A percentile compares a stretch with the other conserved stretches of the same genome.
Evolutionary conservation across 179 eudicot species (phyloP).

Genomic region (Carnegiea gigantea): DNA sequence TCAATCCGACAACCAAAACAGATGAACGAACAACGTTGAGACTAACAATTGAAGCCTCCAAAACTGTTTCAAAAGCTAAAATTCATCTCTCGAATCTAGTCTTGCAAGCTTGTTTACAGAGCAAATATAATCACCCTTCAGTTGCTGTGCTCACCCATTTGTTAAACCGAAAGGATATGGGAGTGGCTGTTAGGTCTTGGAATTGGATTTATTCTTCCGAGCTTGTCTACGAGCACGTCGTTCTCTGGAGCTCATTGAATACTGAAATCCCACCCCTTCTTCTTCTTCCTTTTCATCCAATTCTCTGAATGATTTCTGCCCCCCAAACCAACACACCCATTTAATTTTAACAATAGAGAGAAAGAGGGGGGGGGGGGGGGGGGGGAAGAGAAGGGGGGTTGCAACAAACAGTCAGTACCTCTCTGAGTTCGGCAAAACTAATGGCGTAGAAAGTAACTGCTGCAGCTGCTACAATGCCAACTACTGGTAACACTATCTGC

Average conservation of each 20-base stretch:
- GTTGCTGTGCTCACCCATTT: too few relatives aligned
- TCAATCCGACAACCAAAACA: too few relatives aligned
- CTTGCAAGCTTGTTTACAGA: too few relatives aligned
- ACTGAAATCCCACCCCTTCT: slow-evolving; percentile 30
- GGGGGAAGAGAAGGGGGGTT: neutral
- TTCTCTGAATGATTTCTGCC: slow-evolving; percentile 48
- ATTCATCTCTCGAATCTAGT: too few relatives aligned
- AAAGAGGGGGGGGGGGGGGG: neutral
- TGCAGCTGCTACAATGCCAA: slow-evolving; percentile 61
- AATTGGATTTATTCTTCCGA: slow-evolving; percentile 30
- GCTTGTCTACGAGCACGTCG: slow-evolving; percentile 48
- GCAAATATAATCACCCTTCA: too few relatives aligned
- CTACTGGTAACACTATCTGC: slow-evolving; percentile 45
- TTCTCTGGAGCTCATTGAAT: slow-evolving; percentile 45
- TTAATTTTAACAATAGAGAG: neutral
- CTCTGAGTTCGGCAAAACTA: slow-evolving; percentile 60
- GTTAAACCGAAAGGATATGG: too few relatives aligned
- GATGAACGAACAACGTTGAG: too few relatives aligned
- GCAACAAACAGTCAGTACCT: slow-evolving; percentile 29
- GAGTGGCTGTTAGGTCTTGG: too few relatives aligned
- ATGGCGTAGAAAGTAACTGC: slow-evolving; percentile 62
- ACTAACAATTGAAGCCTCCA: too few relatives aligned
- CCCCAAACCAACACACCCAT: neutral
- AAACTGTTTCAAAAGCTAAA: too few relatives aligned
- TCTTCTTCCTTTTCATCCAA: slow-evolving; percentile 42